Evolutionary conservation across 257 asterid genomes (phyloP).

Genomic region (Scutellaria galericulata): DNA sequence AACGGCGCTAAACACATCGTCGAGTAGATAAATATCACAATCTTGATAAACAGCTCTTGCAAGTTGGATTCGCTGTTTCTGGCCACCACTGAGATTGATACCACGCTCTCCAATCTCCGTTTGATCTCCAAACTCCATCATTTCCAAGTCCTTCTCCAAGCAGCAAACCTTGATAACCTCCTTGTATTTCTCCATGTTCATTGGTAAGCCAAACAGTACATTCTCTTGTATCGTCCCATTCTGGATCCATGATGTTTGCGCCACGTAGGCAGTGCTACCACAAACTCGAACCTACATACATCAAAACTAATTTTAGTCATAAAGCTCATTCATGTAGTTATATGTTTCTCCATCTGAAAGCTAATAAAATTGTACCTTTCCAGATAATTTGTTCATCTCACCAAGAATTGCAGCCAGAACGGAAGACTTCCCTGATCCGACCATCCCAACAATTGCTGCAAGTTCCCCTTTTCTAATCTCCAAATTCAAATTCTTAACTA

Average conservation of each 20-base stretch:
- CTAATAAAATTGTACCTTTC: conserved; percentile 58
- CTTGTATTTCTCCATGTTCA: conserved; percentile 64
- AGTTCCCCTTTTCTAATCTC: conserved; percentile 75
- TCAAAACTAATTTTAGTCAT: too few species aligned
- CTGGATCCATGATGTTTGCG: conserved; percentile 97
- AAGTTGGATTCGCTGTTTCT: conserved; percentile 93
- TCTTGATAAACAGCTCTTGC: conserved; percentile 98
- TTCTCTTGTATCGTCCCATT: conserved; percentile 92
- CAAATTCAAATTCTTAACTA: conserved; percentile 57
- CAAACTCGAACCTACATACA: conserved; percentile 68
- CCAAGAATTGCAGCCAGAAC: conserved; percentile 88
- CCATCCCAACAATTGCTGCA: conserved; percentile 89
- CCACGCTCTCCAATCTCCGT: conserved; percentile 99
- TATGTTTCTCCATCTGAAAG: neutral
- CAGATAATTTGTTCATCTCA: conserved; percentile 85
- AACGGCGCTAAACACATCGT: conserved; percentile 93
- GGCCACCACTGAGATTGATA: conserved; percentile 97
- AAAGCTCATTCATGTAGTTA: neutral
- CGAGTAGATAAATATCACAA: conserved; percentile 86
- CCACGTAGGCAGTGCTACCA: conserved; percentile 94
- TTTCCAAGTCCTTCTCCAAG: conserved; percentile 91
- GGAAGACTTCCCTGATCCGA: conserved; percentile 96
- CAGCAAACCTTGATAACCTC: conserved; percentile 82
- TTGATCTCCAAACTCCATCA: conserved; percentile 97
- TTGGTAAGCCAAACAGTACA: conserved; percentile 69